Percentiles rank a stretch among this genome's conserved stretches.
These are phyloP conservation scores for Venturiaceae sp. DNA, from an alignment of 2,329 filamentous ascomycete species.

Conservation along the genomic window DNA sequence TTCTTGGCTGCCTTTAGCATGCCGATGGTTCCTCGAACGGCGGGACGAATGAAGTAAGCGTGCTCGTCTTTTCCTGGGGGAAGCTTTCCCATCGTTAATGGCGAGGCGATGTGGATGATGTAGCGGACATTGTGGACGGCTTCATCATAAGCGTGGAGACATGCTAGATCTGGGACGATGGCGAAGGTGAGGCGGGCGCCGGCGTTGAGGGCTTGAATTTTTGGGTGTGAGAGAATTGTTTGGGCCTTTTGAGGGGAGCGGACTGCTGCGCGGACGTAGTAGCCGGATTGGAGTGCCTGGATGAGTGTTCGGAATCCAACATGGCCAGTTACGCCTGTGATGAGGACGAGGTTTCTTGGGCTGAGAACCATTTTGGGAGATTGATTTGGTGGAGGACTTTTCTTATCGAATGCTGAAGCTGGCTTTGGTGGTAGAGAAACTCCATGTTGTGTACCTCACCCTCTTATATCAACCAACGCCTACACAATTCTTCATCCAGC, in stretches of 20 bases:
- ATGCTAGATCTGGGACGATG: constrained; percentile 28
- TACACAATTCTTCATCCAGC: too few species aligned
- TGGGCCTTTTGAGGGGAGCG: constrained; percentile 13
- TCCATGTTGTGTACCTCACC: too few species aligned
- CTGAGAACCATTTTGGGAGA: too few species aligned
- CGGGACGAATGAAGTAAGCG: constrained; percentile 12
- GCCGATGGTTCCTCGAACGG: constrained; percentile 25
- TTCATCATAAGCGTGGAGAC: constrained; percentile 28
- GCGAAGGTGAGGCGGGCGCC: constrained; percentile 10
- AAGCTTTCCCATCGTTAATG: background rate
- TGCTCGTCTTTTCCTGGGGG: constrained; percentile 10
- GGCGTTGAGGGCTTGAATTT: background rate
- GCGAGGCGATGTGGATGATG: constrained; percentile 24
- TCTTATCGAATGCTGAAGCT: too few species aligned
- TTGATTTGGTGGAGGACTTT: too few species aligned
- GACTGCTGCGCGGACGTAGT: constrained; percentile 27
- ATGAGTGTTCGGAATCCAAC: constrained; percentile 25
- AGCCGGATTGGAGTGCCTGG: constrained; percentile 22
- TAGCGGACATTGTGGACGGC: constrained; percentile 29
- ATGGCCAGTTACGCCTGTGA: constrained; percentile 30
- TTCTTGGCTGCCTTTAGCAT: constrained; percentile 29
- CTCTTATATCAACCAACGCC: too few species aligned
- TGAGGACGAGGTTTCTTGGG: constrained; percentile 17
- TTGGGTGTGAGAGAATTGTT: background rate
- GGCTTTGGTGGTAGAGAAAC: too few species aligned